Conservation (phyloP, 148 eudicot genomes). For the Drosera capensis region DNA sequence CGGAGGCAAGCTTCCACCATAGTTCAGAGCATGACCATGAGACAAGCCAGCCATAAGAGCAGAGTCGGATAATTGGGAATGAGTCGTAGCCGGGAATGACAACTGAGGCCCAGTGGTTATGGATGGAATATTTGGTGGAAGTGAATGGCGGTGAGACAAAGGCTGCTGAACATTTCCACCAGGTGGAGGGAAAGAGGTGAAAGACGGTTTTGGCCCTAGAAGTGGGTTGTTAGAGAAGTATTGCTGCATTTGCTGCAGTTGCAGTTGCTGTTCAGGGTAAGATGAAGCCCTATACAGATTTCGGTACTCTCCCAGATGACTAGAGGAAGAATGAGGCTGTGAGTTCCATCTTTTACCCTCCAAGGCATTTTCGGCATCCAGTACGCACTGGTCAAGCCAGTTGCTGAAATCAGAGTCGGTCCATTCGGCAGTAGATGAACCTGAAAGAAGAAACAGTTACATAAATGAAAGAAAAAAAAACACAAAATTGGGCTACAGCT, state of each 20-base stretch:
- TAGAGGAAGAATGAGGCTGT: slow-evolving; percentile 37
- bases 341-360: slow-evolving; percentile 64
- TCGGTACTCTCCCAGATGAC: slow-evolving; percentile 25
- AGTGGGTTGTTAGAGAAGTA: slow-evolving; percentile 38
- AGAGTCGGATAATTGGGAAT: slow-evolving; percentile 27
- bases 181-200: slow-evolving; percentile 39
- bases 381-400: slow-evolving; percentile 37
- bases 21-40: slow-evolving; percentile 22
- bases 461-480: too few relatives aligned
- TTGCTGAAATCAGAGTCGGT: slow-evolving; percentile 6
- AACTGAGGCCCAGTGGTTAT: slow-evolving; percentile 30
- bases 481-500: too few relatives aligned
- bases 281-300: slow-evolving; percentile 32
- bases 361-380: slow-evolving; percentile 31
- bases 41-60: slow-evolving; percentile 24
- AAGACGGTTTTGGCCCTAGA: slow-evolving; percentile 32
- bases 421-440: slow-evolving; percentile 66
- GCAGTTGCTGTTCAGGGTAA: slow-evolving; percentile 8
- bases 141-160: slow-evolving; percentile 23
- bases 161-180: slow-evolving; percentile 27
- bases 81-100: slow-evolving; percentile 21
- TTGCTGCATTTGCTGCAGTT: slow-evolving; percentile 25
- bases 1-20: slow-evolving; percentile 29
- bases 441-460: slow-evolving; percentile 16
- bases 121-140: slow-evolving; percentile 26